Base-by-base conservation (phyloP, 2,329 filamentous ascomycete species). In the Plectosphaerella sp. region DNA sequence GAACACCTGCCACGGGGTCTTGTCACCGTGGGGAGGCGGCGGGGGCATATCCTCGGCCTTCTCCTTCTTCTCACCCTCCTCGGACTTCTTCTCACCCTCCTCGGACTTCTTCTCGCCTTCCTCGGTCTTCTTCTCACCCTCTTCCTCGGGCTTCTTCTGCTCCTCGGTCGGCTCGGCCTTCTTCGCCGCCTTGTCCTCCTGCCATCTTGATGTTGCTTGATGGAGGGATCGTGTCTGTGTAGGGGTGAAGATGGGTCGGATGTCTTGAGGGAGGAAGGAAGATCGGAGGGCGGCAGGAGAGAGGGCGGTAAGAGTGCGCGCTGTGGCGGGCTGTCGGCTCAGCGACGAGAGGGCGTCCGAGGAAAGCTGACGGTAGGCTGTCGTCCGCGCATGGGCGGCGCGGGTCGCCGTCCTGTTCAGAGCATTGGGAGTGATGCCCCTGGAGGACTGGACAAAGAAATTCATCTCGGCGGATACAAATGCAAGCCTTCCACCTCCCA, bases 1-100 rank as follows among this genome's bases (percentile, higher is more conserved):
- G 75, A 99, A 99, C 33, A 99, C 94, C 69, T 97, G 91, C 92
- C 94, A 97, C 50, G 94, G 94, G 3, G 93, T 94, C 78, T 99
- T 99, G 75, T 96, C 91, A 55, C 94, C 94, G 66, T 99, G 94
- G 18, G 92, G 93, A n/a, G 94, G 93, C 14, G 92, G 93, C 20
- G 93, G 90, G 12, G 92, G 87, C 25, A 83, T 71, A 55, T 91
- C 83, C 62, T 89, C 83, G 66, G 85, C 79, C 67, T 86, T 79
- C 65, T 82, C 73, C 54, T 80, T 71, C 57, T 83, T 74, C 62
- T 83, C 75, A 52, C 79, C 73, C 48, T 79, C 72, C 45, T 80
- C 73, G 46, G 74, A 70, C 49, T 41, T 78, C 24, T 78, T 68
- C 48, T 78, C 69, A 53, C 77, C 72, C 48, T 73, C 65, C 42